Percentiles rank a stretch among this genome's conserved stretches.
phyloP scores from a whole-genome alignment of 352 stramenopile species.

The Pythium monospermum region DNA sequence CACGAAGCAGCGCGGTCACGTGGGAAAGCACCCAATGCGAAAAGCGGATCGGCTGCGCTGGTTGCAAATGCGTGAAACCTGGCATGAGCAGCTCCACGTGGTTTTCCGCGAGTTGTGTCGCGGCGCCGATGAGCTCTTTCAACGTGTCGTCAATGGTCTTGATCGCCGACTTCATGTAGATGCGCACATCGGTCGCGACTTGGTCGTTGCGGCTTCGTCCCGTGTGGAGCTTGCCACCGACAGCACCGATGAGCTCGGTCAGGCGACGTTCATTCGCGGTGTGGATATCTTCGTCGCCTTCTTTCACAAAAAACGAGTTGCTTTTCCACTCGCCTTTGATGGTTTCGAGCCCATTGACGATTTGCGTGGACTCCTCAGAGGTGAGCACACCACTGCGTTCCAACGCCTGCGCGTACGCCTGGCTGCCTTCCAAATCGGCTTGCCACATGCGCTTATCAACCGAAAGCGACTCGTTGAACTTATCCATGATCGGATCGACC shows the following conservation, averaged over 20 bases:
- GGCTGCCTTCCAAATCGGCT: slow-evolving; percentile 94
- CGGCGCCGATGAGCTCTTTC: slow-evolving; percentile 89
- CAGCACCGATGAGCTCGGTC: slow-evolving; percentile 95
- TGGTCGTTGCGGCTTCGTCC: slow-evolving; percentile 96
- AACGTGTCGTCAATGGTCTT: slow-evolving; percentile 64
- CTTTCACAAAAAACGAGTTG: slow-evolving; percentile 82
- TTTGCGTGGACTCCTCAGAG: slow-evolving; percentile 74
- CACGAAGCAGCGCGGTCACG: slow-evolving; percentile 89
- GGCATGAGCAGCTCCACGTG: slow-evolving; percentile 97
- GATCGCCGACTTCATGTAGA: slow-evolving; percentile 90
- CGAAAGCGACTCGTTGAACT: slow-evolving; percentile 98
- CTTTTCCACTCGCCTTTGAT: slow-evolving; percentile 88
- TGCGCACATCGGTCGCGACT: slow-evolving; percentile 95
- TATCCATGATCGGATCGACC: slow-evolving; percentile 96
- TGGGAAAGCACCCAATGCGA: slow-evolving; percentile 98
- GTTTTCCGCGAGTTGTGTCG: slow-evolving; percentile 83
- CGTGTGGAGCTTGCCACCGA: slow-evolving; percentile 97
- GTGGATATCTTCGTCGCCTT: slow-evolving; percentile 98
- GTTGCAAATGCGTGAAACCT: slow-evolving; percentile 98
- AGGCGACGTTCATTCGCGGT: slow-evolving; percentile 98
- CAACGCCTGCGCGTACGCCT: slow-evolving; percentile 93
- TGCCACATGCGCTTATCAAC: slow-evolving; percentile 98
- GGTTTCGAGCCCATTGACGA: slow-evolving; percentile 84
- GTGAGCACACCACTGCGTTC: slow-evolving; percentile 92
- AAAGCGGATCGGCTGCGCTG: slow-evolving; percentile 97